Conservation (phyloP, 2,329 filamentous ascomycete genomes). For the Parascedosporium putredinis region DNA sequence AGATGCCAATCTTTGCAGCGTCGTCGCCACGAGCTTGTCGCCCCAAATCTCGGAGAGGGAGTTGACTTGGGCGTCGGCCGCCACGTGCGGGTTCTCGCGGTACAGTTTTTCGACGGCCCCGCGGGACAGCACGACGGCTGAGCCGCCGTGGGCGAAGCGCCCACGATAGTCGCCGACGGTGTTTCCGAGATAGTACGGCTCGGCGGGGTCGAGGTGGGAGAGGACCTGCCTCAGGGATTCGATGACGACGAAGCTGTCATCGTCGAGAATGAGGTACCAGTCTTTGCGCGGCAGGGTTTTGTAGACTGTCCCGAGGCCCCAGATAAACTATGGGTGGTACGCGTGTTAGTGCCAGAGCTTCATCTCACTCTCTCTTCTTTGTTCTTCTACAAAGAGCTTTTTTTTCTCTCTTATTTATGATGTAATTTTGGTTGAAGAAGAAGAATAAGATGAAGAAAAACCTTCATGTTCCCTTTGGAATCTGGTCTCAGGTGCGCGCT, state of each 20-base stretch:
- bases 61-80: slow-evolving; percentile 32
- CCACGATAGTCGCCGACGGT: slow-evolving; percentile 45
- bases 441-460: no score
- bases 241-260: slow-evolving; percentile 45
- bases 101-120: slow-evolving; percentile 38
- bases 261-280: slow-evolving; percentile 49
- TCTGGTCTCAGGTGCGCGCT: no score
- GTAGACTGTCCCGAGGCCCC: slow-evolving; percentile 42
- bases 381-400: no score
- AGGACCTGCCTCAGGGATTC: slow-evolving; percentile 37
- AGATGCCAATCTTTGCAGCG: slow-evolving; percentile 41
- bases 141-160: slow-evolving; percentile 47
- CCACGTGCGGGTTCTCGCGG: slow-evolving; percentile 25
- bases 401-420: no score
- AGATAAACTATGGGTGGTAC: slow-evolving; percentile 46
- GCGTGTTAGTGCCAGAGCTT: no score
- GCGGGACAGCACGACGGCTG: slow-evolving; percentile 40
- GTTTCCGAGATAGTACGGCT: slow-evolving; percentile 43
- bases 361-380: no score
- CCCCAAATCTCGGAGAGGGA: slow-evolving; percentile 43
- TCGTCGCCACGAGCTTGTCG: slow-evolving; percentile 42
- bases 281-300: slow-evolving; percentile 40
- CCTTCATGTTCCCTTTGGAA: no score
- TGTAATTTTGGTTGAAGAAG: no score
- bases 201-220: slow-evolving; percentile 34